Percentiles rank a stretch among this genome's conserved stretches.
phyloP scores from a whole-genome alignment of 1,284 basidiomycete genomes.

The Moesziomyces globuligerus region DNA sequence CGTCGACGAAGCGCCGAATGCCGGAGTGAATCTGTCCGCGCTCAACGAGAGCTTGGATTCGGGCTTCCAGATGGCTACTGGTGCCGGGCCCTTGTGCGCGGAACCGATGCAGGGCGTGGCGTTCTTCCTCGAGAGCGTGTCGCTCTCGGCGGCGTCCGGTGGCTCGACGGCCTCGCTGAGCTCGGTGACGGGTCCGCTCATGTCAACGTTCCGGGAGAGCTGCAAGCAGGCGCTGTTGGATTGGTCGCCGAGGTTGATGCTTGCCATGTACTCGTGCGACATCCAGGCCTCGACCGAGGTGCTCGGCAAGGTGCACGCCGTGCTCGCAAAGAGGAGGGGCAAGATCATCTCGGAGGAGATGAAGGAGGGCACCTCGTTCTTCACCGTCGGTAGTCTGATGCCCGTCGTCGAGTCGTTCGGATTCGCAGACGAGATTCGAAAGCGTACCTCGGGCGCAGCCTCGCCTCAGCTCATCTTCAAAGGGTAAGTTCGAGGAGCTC shows the following conservation, averaged over 20 bases:
- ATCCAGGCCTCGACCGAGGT: slow-evolving; percentile 98
- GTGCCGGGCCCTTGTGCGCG: slow-evolving; percentile 91
- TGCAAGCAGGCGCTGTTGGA: slow-evolving; percentile 89
- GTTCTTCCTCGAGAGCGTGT: slow-evolving; percentile 83
- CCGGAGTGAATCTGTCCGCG: slow-evolving; percentile 23
- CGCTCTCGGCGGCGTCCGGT: slow-evolving; percentile 69
- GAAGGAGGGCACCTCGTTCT: slow-evolving; percentile 97
- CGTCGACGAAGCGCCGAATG: slow-evolving; percentile 11
- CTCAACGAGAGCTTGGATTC: slow-evolving; percentile 76
- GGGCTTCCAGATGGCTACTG: slow-evolving; percentile 93
- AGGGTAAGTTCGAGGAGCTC: too few species aligned
- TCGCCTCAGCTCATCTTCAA: slow-evolving; percentile 96
- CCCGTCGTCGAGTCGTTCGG: slow-evolving; percentile 98
- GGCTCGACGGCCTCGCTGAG: slow-evolving; percentile 73
- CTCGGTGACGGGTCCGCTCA: slow-evolving; percentile 87
- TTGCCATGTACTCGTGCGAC: slow-evolving; percentile 99
- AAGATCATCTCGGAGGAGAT: slow-evolving; percentile 96
- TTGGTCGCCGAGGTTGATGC: slow-evolving; percentile 95
- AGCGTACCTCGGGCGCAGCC: slow-evolving; percentile 93
- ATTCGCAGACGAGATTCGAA: slow-evolving; percentile 96
- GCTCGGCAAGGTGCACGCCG: slow-evolving; percentile 95
- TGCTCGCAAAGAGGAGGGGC: slow-evolving; percentile 88
- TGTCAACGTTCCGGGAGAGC: slow-evolving; percentile 87
- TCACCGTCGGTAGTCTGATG: slow-evolving; percentile 87
- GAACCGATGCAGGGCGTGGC: slow-evolving; percentile 95